Conservation (phyloP, 768 basidiomycete species). For the Trametes meyenii region DNA sequence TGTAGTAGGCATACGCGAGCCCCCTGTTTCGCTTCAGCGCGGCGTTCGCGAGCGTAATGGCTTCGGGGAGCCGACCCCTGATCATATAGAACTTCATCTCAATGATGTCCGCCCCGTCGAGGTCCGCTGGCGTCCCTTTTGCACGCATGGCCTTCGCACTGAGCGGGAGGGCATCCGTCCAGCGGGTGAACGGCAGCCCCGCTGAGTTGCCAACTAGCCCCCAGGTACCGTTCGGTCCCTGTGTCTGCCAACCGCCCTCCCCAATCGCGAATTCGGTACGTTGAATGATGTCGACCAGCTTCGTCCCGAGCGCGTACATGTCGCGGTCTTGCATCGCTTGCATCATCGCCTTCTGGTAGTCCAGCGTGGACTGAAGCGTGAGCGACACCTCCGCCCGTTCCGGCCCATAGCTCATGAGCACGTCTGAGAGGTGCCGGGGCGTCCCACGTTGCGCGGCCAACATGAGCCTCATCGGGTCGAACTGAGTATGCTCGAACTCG, state of each 20-base stretch:
- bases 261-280: constrained; percentile 59
- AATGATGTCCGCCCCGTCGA: constrained; percentile 59
- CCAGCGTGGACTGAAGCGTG: constrained; percentile 41
- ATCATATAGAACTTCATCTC: constrained; percentile 62
- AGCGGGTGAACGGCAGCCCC: constrained; percentile 49
- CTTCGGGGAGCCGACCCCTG: constrained; percentile 48
- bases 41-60: constrained; percentile 47
- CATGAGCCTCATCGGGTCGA: constrained; percentile 54
- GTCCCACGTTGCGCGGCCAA: constrained; percentile 41
- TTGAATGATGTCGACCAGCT: constrained; percentile 49
- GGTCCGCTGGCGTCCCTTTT: constrained; percentile 42
- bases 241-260: constrained; percentile 51
- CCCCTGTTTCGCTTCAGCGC: constrained; percentile 54
- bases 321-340: constrained; percentile 47
- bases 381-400: constrained; percentile 49
- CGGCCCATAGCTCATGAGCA: constrained; percentile 53
- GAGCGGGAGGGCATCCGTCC: constrained; percentile 56
- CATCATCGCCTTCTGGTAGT: constrained; percentile 57
- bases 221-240: constrained; percentile 41
- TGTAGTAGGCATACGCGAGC: constrained; percentile 64
- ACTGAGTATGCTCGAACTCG: constrained; percentile 44
- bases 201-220: constrained; percentile 38
- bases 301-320: constrained; percentile 51
- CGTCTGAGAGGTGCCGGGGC: constrained; percentile 47
- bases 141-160: constrained; percentile 51